These are phyloP conservation scores for Tardiomyces depauwii DNA, from an alignment of 1,139 yeast species.

Conservation along the genomic window DNA sequence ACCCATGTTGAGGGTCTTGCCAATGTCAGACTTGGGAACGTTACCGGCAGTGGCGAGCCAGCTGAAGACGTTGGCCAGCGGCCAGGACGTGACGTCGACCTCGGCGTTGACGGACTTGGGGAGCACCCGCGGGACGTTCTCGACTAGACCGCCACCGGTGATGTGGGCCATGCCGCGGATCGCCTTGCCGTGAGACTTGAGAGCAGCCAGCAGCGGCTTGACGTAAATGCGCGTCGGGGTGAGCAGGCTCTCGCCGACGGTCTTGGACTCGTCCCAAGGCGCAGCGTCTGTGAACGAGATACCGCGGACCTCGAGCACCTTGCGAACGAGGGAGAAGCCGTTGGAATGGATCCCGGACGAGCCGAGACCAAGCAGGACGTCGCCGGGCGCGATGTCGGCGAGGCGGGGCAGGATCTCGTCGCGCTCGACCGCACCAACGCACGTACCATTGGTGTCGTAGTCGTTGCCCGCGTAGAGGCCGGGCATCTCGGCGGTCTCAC, in stretches of 20 bases:
- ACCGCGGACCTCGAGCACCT: conserved; percentile 68
- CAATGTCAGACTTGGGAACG: conserved; percentile 73
- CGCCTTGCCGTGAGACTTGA: conserved; percentile 37
- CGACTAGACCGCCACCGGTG: conserved; percentile 97
- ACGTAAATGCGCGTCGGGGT: conserved; percentile 93
- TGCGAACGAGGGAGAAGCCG: conserved; percentile 94
- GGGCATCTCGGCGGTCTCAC: conserved; percentile 99
- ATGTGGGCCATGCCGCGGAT: conserved; percentile 89
- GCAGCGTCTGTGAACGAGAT: conserved; percentile 61
- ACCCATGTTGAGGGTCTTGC: conserved; percentile 92
- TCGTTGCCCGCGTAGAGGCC: conserved; percentile 95
- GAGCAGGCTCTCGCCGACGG: conserved; percentile 78
- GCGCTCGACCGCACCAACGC: conserved; percentile 95
- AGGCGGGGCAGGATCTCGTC: conserved; percentile 61
- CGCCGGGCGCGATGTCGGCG: conserved; percentile 59
- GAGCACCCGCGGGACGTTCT: conserved; percentile 90
- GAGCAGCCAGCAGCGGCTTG: conserved; percentile 70
- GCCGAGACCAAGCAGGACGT: conserved; percentile 73
- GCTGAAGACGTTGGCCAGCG: conserved; percentile 76
- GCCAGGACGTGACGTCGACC: conserved; percentile 72
- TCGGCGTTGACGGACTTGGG: conserved; percentile 72
- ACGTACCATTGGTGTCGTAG: conserved; percentile 97
- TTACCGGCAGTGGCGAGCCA: conserved; percentile 92
- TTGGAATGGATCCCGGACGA: conserved; percentile 95
- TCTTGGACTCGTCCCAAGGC: conserved; percentile 70